Evolutionary conservation across 176 grass and related monocot genomes (phyloP), one percentile per base, ranked within the genome.

Genomic region (Oryza rufipogon): DNA sequence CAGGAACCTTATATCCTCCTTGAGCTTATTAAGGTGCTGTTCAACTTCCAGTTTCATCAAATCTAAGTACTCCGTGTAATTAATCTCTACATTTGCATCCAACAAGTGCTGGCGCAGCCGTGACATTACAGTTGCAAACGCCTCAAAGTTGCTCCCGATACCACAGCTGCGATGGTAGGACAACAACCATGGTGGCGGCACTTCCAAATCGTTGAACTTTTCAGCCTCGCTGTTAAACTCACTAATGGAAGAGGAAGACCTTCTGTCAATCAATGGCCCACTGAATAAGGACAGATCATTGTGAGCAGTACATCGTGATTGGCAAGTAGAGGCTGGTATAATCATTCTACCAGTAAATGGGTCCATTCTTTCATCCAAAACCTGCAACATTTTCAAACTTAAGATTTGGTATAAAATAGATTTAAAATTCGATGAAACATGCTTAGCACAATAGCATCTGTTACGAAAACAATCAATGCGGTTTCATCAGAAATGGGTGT

Each of bases 1-100:
- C 36, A 90, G 73, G 30, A 73, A 76, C 46, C 75, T 85, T 64
- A 92, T 86, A 46, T 87, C 88, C 68, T 94, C 71, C 44, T 86
- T 82, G 80, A 97, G 85, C 69, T 68, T 88, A 60, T 93, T 81
- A 73, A 99, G 82, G 14, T 80, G 83, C 8, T 89, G 81, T 79
- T 92, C 86, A 13, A 92, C 80, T 76, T 91, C 85, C 38, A 52
- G 32, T 54, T 84, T 80, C 85, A 91, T 83, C 75, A 87, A 87
- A 71, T 87, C 85, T 23, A 91, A 44, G 89, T 80, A 84, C 12
- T 87, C 76, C 46, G 80, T 28, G 42, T 64, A 87, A 80, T 25
- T 38, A 19, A 87, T 69, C 11, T 84, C 64, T 19, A 80, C 80
- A 76, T 80, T 80, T 80, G 80, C 85, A 76, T 91, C 89, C 44